Evolutionary conservation across 2,329 filamentous ascomycete species (phyloP), one percentile per base, ranked within the genome.

Genomic region (Chrysosporium keratinophilum): DNA sequence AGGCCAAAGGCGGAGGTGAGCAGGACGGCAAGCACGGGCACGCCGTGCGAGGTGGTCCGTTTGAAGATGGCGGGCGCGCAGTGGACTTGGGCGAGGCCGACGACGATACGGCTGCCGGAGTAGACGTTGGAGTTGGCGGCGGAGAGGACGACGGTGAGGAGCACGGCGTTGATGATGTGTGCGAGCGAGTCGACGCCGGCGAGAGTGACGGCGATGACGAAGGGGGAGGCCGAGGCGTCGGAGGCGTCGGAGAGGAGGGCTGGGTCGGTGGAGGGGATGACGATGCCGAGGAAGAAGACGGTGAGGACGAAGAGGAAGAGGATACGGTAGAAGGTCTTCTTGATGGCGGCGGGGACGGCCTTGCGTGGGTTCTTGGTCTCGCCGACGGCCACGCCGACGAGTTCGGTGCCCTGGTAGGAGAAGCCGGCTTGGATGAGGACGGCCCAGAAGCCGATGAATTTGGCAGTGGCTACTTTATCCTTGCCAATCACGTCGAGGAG

Each of bases 361-460:
- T 83, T 84, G 60, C 79, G 77, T 5, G 86, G 87, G 64, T 88
- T 81, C 46, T 79, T 78, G 6, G 84, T 84, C 71, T 91, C 87
- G 56, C 85, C 86, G 3, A 86, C 86, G n/a, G 83, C 84, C 46
- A 91, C 81, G 57, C 82, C 86, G 7, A 88, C 85, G 14, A 88
- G 77, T 69, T 90, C 87, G 1, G 84, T 81, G 41, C 86, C 86
- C 66, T 68, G 65, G 49, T 70, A 73, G 5, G 69, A 67, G 55
- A 71, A 73, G 4, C 64, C 67, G 3, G 71, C 69, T 48, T 70
- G 64, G 47, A 70, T 67, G 54, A 80, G 75, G 54, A 75, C 75
- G 15, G 67, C 67, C 69, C 70, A 83, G 60, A 81, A 81, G 7
- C 78, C 80, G 6, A 87, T 73, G 62, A 88, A 88, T 45, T 76